Base-by-base conservation (phyloP, 805 yeast genomes). In the Candida ficus region DNA sequence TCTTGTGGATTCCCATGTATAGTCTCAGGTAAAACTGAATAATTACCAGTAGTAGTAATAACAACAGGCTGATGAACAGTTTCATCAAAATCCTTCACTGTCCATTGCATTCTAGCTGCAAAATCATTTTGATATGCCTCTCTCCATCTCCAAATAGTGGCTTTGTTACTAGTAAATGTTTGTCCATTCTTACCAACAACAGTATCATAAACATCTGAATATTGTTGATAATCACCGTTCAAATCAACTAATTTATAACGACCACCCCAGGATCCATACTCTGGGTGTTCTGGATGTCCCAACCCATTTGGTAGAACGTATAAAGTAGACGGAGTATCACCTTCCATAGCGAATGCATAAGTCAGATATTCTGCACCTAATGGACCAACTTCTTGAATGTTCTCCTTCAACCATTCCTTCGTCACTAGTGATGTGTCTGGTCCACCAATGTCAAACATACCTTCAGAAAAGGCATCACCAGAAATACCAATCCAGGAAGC, bases 131-230 rank as follows among this genome's bases (percentile, higher is more conserved):
- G 63, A 38, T 38, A 58, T 3, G 53, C 61, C 3, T 52, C 53
- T 48, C 64, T 57, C 63, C 62, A 59, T 49, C 62, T 58, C 65
- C 65, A 61, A 26, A 61, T 57, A 1, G 62, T 49, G 7, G 60
- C 64, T 23, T 56, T 44, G 39, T 54, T 50, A 35, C 60, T 52
- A 18, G 41, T 42, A 29, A 46, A 38, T 18, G 39, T 39, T 16
- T 34, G 38, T 12, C 48, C 50, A 33, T 58, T 48, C 3, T 14
- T 27, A 3, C 58, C 59, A n/a, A 50, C 33, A 27, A 47, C 53
- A 22, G 45, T 41, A 38, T 60, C 64, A 16, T 48, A 38, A 21
- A 51, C 44, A 40, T 57, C 63, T 14, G 52, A 50, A 42, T 53
- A 56, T 37, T 51, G 56, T 32, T 41, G 35, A 34, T 35, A 47